Evolutionary conservation across 2,329 filamentous ascomycete genomes (phyloP), one percentile per base, ranked within the genome.

Genomic region (Alternaria sp.): DNA sequence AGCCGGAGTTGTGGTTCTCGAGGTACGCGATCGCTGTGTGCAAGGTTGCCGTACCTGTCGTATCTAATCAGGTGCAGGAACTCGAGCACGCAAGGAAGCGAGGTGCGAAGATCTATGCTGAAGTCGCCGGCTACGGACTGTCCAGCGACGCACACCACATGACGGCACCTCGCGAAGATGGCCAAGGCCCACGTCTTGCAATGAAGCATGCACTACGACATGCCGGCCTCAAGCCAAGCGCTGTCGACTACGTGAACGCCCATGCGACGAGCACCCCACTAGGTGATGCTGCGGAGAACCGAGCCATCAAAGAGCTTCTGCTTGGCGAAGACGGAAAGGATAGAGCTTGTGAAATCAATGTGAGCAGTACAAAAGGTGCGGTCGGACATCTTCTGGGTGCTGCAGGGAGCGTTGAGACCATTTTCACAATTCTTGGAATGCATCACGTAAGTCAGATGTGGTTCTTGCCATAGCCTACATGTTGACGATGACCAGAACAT

Each of bases 291-390:
- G 95, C 96, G 1, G 96, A 99, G 81, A 95, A 95, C 54, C 83
- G 85, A 8, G 96, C 96, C 0, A 95, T 98, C 70, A 90, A 89
- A 65, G 82, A 87, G 0, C 80, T 99, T 43, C 89, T 98, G 81
- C 83, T 93, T 10, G 92, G 91, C 0, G 86, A 89, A 21, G 87
- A 91, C 17, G 93, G 93, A 0, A 86, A 89, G 59, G 71, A 80
- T 1, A 83, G 82, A 2, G 86, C 91, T 44, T 81, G 83, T 3
- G 81, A 92, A 9, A 86, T 98, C 58, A 93, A 93, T 47, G 87
- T 97, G 19, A 97, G 94, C 78, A 95, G 96, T 79, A 97, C 94
- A 0, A 99, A 99, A 79, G 95, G 95, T 7, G 93, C 96, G 4
- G 85, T 96, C 55, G 96, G 96, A 0, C 96, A 99, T 84, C 83